Evolutionary conservation across 305 asterid genomes (phyloP), one percentile per base, ranked within the genome.

Genomic region (Coffea humblotiana): DNA sequence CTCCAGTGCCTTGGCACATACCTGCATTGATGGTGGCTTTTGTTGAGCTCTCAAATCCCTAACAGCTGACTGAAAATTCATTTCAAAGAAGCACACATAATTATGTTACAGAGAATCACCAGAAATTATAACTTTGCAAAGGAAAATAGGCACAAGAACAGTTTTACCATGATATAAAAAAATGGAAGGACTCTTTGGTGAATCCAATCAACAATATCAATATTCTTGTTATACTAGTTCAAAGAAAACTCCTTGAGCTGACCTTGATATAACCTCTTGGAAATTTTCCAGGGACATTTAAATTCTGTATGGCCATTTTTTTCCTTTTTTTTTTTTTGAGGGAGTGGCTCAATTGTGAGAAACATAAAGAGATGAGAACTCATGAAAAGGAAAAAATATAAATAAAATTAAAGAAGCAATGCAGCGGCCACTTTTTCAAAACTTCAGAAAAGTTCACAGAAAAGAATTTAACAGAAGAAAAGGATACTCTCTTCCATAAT

Each of bases 21-120:
- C 98, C 98, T 94, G 97, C 93, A 94, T 88, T 29, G 97, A 94
- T 58, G 97, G 95, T 35, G 98, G 98, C 87, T 92, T 94, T 75
- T 92, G 91, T 88, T 94, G 97, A 83, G 92, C 90, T 90, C 98
- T 92, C 87, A 90, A 88, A 79, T 94, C 97, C 76, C 96, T 91
- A 70, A 94, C 92, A 71, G 97, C 93, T 85, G 97, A 88, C 98
- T 94, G 91, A 75, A 48, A 18, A 72, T 48, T 71, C 68, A 81
- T 66, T 72, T 16, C 77, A 80, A 81, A 81, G 71, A 65, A 61
- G 77, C 80, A 77, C 66, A 27, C 32, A 70, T 56, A 61, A 77
- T 75, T 29, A 77, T 56, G 25, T 69, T 16, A 77, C 45, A 81
- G 40, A 73, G 13, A 72, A 25, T 11, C 2, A 35, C 64, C 61